Conservation (phyloP, 768 basidiomycete genomes). For the Amanita rimosa region DNA sequence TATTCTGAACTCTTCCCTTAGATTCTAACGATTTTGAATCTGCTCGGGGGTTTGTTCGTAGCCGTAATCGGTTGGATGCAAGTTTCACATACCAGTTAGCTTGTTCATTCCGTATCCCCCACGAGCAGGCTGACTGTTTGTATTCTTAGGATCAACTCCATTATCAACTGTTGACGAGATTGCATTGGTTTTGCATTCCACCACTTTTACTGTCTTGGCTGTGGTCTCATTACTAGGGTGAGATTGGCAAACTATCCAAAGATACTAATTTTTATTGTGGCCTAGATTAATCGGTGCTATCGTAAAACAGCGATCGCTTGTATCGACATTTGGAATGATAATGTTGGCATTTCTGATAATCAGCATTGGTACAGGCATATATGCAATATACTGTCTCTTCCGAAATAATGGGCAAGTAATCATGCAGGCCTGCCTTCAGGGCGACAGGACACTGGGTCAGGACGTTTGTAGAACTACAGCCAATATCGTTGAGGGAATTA, state of each 20-base stretch:
- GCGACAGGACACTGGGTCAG: slow-evolving; percentile 15
- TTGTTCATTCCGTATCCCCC: not conserved
- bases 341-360: slow-evolving; percentile 34
- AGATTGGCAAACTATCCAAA: slow-evolving; percentile 7
- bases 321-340: slow-evolving; percentile 31
- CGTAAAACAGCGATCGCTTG: slow-evolving; percentile 27
- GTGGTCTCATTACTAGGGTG: slow-evolving; percentile 41
- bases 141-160: slow-evolving; percentile 18
- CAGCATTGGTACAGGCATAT: slow-evolving; percentile 35
- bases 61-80: slow-evolving; percentile 35
- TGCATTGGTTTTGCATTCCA: slow-evolving; percentile 34
- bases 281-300: slow-evolving; percentile 33
- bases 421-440: slow-evolving; percentile 27
- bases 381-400: slow-evolving; percentile 37
- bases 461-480: slow-evolving; percentile 31
- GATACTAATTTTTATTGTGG: not conserved
- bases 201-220: slow-evolving; percentile 35
- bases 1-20: not conserved
- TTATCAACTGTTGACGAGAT: slow-evolving; percentile 25
- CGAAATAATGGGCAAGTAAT: slow-evolving; percentile 25
- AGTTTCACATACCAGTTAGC: slow-evolving; percentile 31
- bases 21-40: slow-evolving; percentile 27
- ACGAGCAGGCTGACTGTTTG: not conserved
- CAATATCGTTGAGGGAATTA: slow-evolving; percentile 28
- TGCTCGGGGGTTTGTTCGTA: slow-evolving; percentile 32